Conservation (phyloP, 495 filamentous ascomycete genomes). For the Glonium stellatum region DNA sequence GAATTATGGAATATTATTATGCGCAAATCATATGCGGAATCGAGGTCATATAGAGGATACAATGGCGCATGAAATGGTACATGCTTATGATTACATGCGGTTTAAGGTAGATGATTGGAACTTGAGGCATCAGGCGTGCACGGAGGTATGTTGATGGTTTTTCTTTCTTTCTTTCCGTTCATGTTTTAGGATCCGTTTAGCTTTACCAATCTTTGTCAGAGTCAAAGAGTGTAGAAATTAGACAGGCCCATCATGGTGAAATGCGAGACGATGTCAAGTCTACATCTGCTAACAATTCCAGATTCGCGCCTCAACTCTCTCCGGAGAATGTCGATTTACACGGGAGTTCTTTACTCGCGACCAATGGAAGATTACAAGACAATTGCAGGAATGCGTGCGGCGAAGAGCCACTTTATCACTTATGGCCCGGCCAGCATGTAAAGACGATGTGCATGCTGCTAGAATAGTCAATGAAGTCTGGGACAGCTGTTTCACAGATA, state of each 20-base stretch:
- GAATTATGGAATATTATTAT: slow-evolving; percentile 77
- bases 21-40: slow-evolving; percentile 76
- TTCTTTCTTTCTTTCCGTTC: neutral
- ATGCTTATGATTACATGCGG: slow-evolving; percentile 87
- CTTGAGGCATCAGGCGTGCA: slow-evolving; percentile 84
- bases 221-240: too few species aligned
- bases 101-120: slow-evolving; percentile 81
- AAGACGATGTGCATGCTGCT: slow-evolving; percentile 77
- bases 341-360: slow-evolving; percentile 74
- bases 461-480: slow-evolving; percentile 93
- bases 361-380: slow-evolving; percentile 82
- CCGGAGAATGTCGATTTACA: slow-evolving; percentile 88
- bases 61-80: slow-evolving; percentile 93
- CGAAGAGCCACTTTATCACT: slow-evolving; percentile 72
- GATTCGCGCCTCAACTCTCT: slow-evolving; percentile 88
- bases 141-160: slow-evolving; percentile 58
- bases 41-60: slow-evolving; percentile 81
- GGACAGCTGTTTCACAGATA: slow-evolving; percentile 93
- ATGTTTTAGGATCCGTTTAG: neutral
- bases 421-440: slow-evolving; percentile 63
- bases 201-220: neutral
- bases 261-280: neutral
- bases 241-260: neutral
- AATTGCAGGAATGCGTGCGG: slow-evolving; percentile 88
- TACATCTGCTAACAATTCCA: slow-evolving; percentile 30